Evolutionary conservation across 306 rosid species (phyloP).

Genomic region (Lathyrus oleraceus): DNA sequence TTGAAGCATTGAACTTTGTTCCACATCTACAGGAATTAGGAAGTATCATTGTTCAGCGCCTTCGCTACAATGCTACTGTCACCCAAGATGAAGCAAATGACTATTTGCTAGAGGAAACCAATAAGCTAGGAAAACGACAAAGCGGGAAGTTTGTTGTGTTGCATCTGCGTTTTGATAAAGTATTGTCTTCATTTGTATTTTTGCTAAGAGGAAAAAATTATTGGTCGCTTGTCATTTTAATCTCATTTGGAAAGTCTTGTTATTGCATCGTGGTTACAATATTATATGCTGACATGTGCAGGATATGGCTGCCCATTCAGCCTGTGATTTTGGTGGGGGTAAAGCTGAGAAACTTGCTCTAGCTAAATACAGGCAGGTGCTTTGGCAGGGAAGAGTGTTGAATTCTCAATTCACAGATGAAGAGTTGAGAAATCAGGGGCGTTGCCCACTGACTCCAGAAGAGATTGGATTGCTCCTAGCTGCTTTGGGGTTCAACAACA

Average conservation of each 20-base stretch:
- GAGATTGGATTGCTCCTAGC: constrained; percentile 93
- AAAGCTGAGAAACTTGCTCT: constrained; percentile 89
- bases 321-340: constrained; percentile 99
- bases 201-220: constrained; percentile 1
- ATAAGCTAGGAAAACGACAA: constrained; percentile 42
- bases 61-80: constrained; percentile 46
- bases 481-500: constrained; percentile 89
- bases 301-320: constrained; percentile 99
- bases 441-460: constrained; percentile 98
- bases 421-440: constrained; percentile 94
- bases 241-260: constrained; percentile 21
- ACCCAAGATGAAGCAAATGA: constrained; percentile 37
- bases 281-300: constrained; percentile 38
- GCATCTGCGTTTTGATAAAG: constrained; percentile 96
- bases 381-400: constrained; percentile 98
- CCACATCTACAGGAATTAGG: constrained; percentile 78
- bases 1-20: constrained; percentile 86
- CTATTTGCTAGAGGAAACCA: constrained; percentile 46
- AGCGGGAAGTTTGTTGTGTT: constrained; percentile 74
- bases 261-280: constrained; percentile 15
- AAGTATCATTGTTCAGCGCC: constrained; percentile 65
- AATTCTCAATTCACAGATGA: constrained; percentile 88
- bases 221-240: constrained; percentile 16
- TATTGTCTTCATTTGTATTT: constrained; percentile 37
- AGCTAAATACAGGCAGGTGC: constrained; percentile 81